Evolutionary conservation across 352 stramenopile genomes (phyloP), one percentile per base, ranked within the genome.

Genomic region (Phytophthora melonis): DNA sequence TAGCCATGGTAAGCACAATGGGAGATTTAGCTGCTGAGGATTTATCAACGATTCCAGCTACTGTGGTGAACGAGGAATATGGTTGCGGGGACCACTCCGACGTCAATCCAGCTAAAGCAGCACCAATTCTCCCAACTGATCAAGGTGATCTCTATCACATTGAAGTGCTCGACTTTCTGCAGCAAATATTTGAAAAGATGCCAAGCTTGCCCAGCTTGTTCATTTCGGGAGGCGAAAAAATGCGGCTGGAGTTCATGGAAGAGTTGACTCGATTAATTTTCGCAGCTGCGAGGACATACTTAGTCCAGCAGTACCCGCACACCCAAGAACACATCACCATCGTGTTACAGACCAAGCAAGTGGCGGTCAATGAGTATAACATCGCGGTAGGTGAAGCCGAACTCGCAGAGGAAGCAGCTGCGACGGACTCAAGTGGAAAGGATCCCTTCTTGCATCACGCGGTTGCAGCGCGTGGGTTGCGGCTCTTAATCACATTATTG

Each of bases 381-480:
- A 78, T 82, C 36, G 75, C 67, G 13, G 43, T 82, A 13, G 83
- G 78, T 53, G 71, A 63, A 11, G 61, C 84, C 0, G 59, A 76
- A 18, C 47, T 93, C 5, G 80, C 82, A 53, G 83, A 93, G 34
- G 75, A 81, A 57, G 63, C 69, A 18, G 86, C 83, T 18, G 64
- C 72, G 4, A 61, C 66, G 10, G 81, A 90, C 53, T 54, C 63
- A 5, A 57, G 60, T 5, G 81, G 73, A 77, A 58, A 16, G 32
- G 85, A 94, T 56, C 85, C 85, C 0, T 94, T 94, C 58, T 74
- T 82, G 32, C 77, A 94, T 58, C 75, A 94, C 59, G 61, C 79
- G 5, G 76, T 86, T 13, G 76, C 83, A 18, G 56, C 74, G 5
- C 62, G 81, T 21, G 74, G 79, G 0, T 47, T 92, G 10, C 74